These are phyloP conservation scores for Leptographium wingfieldii DNA, from an alignment of 2,329 filamentous ascomycete species.

Conservation along the genomic window DNA sequence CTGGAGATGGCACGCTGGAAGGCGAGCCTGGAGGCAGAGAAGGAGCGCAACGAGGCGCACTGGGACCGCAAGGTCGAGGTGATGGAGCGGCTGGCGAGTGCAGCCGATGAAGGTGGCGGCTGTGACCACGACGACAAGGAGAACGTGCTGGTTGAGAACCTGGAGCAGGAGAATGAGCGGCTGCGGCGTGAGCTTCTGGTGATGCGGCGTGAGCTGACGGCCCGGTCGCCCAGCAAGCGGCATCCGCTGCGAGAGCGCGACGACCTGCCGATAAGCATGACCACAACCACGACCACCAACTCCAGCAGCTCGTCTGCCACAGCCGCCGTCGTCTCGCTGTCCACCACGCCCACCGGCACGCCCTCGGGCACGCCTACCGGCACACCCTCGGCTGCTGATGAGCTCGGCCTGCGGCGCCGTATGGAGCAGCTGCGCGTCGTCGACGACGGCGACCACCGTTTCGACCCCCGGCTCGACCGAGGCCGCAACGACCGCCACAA, in stretches of 20 bases:
- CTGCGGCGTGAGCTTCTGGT: conserved; percentile 52
- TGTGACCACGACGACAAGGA: conserved; percentile 44
- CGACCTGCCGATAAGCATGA: conserved; percentile 21
- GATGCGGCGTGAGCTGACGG: conserved; percentile 52
- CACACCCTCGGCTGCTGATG: conserved; percentile 6
- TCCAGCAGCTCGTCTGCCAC: not conserved
- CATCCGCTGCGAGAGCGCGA: conserved; percentile 42
- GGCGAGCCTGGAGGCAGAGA: conserved; percentile 61
- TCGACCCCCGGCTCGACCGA: not conserved
- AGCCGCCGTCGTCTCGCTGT: conserved; percentile 6
- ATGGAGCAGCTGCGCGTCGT: conserved; percentile 39
- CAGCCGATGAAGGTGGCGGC: conserved; percentile 26
- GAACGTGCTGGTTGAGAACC: conserved; percentile 47
- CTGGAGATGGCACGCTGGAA: conserved; percentile 75
- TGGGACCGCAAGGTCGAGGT: conserved; percentile 69
- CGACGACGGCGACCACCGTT: conserved; percentile 17
- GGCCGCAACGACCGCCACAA: not conserved
- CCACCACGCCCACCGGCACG: not conserved
- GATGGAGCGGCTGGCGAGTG: conserved; percentile 28
- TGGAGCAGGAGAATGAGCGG: conserved; percentile 59
- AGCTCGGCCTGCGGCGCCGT: conserved; percentile 23
- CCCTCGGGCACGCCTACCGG: conserved; percentile 2
- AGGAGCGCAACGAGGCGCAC: conserved; percentile 70
- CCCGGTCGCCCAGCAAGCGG: conserved; percentile 50
- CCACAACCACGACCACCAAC: too few species aligned